Evolutionary conservation across 352 stramenopile species (phyloP).

Genomic region (Pythium rishiriense): DNA sequence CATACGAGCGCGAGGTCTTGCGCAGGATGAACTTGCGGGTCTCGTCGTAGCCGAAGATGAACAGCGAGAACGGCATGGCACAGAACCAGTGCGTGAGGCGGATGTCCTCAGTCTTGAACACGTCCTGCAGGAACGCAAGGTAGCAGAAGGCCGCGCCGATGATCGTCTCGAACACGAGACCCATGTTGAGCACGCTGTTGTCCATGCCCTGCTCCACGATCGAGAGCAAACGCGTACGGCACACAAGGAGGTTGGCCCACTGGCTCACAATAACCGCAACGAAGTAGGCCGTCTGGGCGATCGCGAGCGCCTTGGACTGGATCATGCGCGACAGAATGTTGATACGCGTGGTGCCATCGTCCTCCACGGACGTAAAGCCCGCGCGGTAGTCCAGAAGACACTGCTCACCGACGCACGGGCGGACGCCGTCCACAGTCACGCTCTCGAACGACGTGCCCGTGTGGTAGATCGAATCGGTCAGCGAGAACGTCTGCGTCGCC

Average conservation of each 20-base stretch:
- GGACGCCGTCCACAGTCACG: constrained; percentile 21
- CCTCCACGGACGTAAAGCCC: constrained; percentile 39
- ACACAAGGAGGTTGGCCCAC: constrained; percentile 85
- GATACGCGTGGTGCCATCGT: constrained; percentile 21
- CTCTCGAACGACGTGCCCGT: constrained; percentile 16
- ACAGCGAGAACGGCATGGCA: constrained; percentile 78
- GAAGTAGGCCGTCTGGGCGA: constrained; percentile 84
- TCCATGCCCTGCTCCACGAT: constrained; percentile 85
- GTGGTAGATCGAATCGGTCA: constrained; percentile 27
- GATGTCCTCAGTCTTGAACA: constrained; percentile 76
- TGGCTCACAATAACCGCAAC: constrained; percentile 79
- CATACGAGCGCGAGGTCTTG: constrained; percentile 55
- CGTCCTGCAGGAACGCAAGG: constrained; percentile 58
- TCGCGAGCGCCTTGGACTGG: constrained; percentile 64
- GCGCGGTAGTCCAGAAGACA: constrained; percentile 45
- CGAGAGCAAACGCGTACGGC: constrained; percentile 85
- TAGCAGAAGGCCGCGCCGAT: constrained; percentile 79
- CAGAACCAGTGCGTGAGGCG: constrained; percentile 83
- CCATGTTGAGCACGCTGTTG: constrained; percentile 89
- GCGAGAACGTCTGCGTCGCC: constrained; percentile 24
- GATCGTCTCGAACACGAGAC: constrained; percentile 84
- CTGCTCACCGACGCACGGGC: constrained; percentile 33
- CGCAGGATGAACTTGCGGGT: constrained; percentile 85
- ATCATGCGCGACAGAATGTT: constrained; percentile 85
- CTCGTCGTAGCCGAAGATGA: constrained; percentile 88